Base-by-base conservation (phyloP, 1,284 basidiomycete species). In the Coniferiporia weirii region DNA sequence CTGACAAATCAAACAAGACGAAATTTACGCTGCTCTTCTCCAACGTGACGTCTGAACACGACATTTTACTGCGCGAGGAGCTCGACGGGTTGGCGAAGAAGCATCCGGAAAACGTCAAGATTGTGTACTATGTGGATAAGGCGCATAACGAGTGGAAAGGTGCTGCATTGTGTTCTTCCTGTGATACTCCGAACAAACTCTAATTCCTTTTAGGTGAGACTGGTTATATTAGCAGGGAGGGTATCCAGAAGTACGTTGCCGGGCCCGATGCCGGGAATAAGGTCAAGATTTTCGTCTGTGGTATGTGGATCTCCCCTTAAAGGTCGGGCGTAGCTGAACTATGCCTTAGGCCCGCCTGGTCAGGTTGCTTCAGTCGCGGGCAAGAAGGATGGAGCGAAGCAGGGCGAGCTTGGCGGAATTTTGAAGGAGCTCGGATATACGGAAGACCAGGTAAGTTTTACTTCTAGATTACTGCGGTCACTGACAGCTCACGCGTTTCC, bases 21-120 rank as follows among this genome's bases (percentile, higher is more conserved):
- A 94, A 95, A 71, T 96, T 93, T 75, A 97, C 90, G 53, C 79
- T 98, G 59, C 75, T 99, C 67, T 98, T 91, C 75, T 87, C 91
- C 48, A 98, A 98, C 75, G 82, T 93, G 27, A 27, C 27, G 55
- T 82, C 89, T n/a, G 91, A 95, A 70, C 78, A 83, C 63, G 96
- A 98, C 72, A 96, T 99, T 66, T 84, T 97, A 52, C 79, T 97
- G 61, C 84, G 85, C 47, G 84, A 93, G 66, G 83, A 94, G 68
- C 84, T 95, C 67, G 92, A 95, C 65, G 74, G 73, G 8, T 79
- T 93, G 64, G 83, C 86, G 72, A 83, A 83, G 66, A 80, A 84
- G 66, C 77, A 89, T 73, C 84, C 88, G 1, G 76, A 86, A 57
- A 84, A 73, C 64, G 82, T 98, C 71, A 84, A 93, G 62, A 78